phyloP scores from a whole-genome alignment of 1,284 basidiomycete genomes.

The Rhodotorula glutinis region DNA sequence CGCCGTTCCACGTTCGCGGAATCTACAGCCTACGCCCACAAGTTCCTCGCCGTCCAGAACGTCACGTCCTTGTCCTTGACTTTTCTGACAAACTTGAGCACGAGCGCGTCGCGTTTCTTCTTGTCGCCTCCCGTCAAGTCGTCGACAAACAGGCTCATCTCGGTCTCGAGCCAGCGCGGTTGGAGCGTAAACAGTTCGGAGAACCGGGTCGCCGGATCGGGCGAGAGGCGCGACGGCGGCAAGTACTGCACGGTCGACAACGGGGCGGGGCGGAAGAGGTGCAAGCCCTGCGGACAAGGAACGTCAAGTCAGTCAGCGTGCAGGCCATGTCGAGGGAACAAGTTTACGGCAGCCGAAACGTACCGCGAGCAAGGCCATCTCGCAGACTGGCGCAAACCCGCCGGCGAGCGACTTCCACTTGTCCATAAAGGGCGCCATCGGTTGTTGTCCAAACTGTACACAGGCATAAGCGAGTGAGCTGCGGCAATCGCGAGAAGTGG shows the following conservation, averaged over 20 bases:
- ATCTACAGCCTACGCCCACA: constrained; percentile 33
- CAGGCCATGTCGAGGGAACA: too few species aligned
- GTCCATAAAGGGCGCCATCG: constrained; percentile 57
- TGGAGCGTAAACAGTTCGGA: constrained; percentile 76
- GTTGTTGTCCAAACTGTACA: constrained; percentile 58
- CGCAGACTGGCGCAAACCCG: constrained; percentile 61
- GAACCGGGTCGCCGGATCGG: constrained; percentile 72
- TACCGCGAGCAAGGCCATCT: constrained; percentile 65
- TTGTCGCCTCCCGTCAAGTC: constrained; percentile 68
- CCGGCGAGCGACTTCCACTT: constrained; percentile 75
- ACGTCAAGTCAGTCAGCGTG: too few species aligned
- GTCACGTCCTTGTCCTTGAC: constrained; percentile 61
- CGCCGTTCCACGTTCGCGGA: too few species aligned
- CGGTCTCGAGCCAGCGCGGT: constrained; percentile 69
- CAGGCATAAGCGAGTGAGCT: neutral
- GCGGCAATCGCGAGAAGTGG: neutral
- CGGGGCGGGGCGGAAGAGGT: constrained; percentile 22
- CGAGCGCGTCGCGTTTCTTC: constrained; percentile 80
- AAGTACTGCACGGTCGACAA: constrained; percentile 60
- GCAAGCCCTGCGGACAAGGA: constrained; percentile 11
- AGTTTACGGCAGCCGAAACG: constrained; percentile 43
- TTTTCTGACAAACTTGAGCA: constrained; percentile 78
- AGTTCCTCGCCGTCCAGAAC: constrained; percentile 63
- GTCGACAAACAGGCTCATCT: constrained; percentile 72
- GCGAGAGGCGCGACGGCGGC: constrained; percentile 66